Evolutionary conservation across 495 filamentous ascomycete genomes (phyloP), one percentile per base, ranked within the genome.

Genomic region (Penicillium turbatum): DNA sequence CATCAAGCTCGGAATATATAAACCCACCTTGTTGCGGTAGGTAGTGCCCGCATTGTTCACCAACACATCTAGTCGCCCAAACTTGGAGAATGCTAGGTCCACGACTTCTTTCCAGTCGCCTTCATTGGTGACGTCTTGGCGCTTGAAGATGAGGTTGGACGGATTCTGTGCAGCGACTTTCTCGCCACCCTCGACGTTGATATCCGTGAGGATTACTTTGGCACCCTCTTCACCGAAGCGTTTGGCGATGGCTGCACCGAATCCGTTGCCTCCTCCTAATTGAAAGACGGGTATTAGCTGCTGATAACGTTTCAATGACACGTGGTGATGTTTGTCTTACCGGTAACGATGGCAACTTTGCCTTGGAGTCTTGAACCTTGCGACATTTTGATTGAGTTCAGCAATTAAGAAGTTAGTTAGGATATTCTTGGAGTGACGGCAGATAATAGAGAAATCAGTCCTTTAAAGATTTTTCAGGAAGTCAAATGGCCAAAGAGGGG

Each of bases 291-390:
- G 7, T 24, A 83, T 56, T 24, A 40, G 48, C 2, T 26, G 3
- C 12, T 17, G 13, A 9, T 8, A 10, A n/a, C 1, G 19, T 13
- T 46, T 24, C n/a, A 8, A 45, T 16, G 35, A 19, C n/a, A n/a
- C 24, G 24, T 10, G 11, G 21, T n/a, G 21, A 11, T 27, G 4
- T 2, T 35, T 30, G 12, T 35, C 55, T 40, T 56, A 66, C 92
- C 92, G 16, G 93, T 98, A 63, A 98, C 81, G 57, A 98, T 84
- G 67, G 89, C 89, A 72, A 95, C 95, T 74, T 97, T 98, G 71
- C 89, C 91, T 43, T 84, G 77, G 17, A 98, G 78, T 56, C 71
- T 60, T 13, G 65, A 56, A 38, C 68, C 63, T 60, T 66, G 66
- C 1, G 55, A 19, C 49, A 51, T 51, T 15, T 16, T n/a, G 54